Base-by-base conservation (phyloP, 1,139 yeast genomes). In the Debaryomycetaceae sp. region DNA sequence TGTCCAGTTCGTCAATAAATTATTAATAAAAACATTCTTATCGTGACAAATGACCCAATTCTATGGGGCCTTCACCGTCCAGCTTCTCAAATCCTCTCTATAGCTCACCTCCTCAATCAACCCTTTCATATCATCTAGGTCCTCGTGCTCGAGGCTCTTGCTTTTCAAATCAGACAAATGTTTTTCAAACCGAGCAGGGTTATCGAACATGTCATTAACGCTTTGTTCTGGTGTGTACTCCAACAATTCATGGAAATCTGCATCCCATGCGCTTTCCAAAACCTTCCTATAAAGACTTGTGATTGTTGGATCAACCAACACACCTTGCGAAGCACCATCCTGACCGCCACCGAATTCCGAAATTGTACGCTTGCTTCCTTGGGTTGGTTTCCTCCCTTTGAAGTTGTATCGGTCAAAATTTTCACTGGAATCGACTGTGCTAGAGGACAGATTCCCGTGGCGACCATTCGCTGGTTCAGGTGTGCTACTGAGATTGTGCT, bases 201-300 rank as follows among this genome's bases (percentile, higher is more conserved):
- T 62, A 22, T 78, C 75, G 49, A 89, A 78, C 2, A 91, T 85
- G 59, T 88, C 95, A 37, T 83, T 81, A 8, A 90, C 75, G 51
- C 93, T 81, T 45, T 81, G 85, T 41, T 78, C 78, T 0, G 97
- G 95, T 8, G 85, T 73, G 48, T 76, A 80, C 50, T 86, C 93
- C 42, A 87, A 81, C 13, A 74, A 54, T 2, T 60, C 55, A 43
- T 66, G 66, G 31, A 89, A 84, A 46, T 85, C 79, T 1, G 84
- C 81, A 55, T 86, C 90, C 96, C 96, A 89, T 0, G 87, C 78
- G 36, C 86, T 74, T 46, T 85, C 83, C 55, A 85, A 77, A 1
- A 89, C 79, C 52, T 78, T 79, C 48, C 81, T 78, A 54, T 85
- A 78, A 13, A 86, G 63, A 42, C 69, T 70, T 44, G 72, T 70